phyloP scores from a whole-genome alignment of 2,329 filamentous ascomycete species.

The Lachnellula suecica region DNA sequence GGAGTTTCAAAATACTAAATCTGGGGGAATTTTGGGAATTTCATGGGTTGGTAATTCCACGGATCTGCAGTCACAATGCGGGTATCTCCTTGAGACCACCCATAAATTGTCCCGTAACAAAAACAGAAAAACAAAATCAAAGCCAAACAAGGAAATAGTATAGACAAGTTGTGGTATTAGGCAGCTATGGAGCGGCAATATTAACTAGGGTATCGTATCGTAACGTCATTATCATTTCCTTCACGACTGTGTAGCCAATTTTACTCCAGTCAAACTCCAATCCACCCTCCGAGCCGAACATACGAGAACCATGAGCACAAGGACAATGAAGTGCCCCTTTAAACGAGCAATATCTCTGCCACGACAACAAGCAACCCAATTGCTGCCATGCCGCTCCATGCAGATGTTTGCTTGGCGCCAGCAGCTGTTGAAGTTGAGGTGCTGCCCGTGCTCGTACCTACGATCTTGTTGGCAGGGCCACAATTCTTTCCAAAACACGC shows the following conservation, averaged over 20 bases:
- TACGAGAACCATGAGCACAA: not conserved
- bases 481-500: slow-evolving; percentile 16
- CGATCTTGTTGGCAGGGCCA: slow-evolving; percentile 19
- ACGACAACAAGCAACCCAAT: slow-evolving; percentile 17
- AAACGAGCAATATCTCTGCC: slow-evolving; percentile 18
- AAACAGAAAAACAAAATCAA: not conserved
- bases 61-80: too few species aligned
- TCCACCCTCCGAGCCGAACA: not conserved
- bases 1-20: too few species aligned
- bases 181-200: not conserved
- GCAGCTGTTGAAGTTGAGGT: slow-evolving; percentile 18
- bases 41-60: too few species aligned
- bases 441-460: slow-evolving; percentile 20
- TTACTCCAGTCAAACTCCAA: not conserved
- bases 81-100: too few species aligned
- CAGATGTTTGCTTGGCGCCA: slow-evolving; percentile 11
- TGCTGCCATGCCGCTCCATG: slow-evolving; percentile 15
- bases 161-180: not conserved
- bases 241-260: not conserved
- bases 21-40: too few species aligned
- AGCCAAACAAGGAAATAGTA: not conserved
- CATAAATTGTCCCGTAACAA: too few species aligned
- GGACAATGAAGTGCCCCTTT: slow-evolving; percentile 1
- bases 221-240: slow-evolving; percentile 7
- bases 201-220: slow-evolving; percentile 1